Evolutionary conservation across 495 filamentous ascomycete genomes (phyloP), one percentile per base, ranked within the genome.

Genomic region (Collariella sp.): DNA sequence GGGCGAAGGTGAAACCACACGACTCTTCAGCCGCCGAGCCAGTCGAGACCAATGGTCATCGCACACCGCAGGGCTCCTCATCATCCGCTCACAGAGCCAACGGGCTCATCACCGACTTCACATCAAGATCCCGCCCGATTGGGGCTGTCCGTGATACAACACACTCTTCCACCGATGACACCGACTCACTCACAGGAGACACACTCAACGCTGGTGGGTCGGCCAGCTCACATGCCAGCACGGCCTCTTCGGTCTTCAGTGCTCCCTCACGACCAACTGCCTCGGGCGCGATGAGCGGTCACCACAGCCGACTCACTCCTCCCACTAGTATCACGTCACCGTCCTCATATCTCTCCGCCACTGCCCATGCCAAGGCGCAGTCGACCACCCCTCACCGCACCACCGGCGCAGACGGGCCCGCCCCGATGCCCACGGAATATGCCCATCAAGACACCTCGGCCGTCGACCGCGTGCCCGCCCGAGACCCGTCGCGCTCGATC

Each of bases 241-340:
- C 81, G 6, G 74, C 71, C 40, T 86, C 83, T 33, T 84, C 82
- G 19, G 74, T 83, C 49, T 83, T 85, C 67, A 85, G 82, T 67
- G 68, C 68, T 43, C 72, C 73, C 54, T 67, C 65, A 19, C 68
- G 76, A 46, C 74, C 64, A 49, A 59, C 76, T 61, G 64, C 73
- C 34, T 67, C 79, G 54, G 76, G 73, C 35, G 70, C 77, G 59
- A 72, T 79, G 54, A 70, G 60, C 63, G 62, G 63, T 57, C 67
- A 70, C 58, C 67, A 67, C 53, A 81, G 77, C 59, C 80, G 76
- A 55, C 67, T 88, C 38, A 94, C 89, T 18, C 88, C 89, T 42
- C 77, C 91, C 56, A 91, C 88, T 22, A 84, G 81, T 57, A 68
- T 75, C 61, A 88, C 87, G 58, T 89, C 85, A 29, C 90, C 89